Percentiles rank a stretch among this genome's conserved stretches.
Evolutionary conservation across 2,329 filamentous ascomycete species (phyloP).

Genomic region (Thermothelomyces thermophilus): DNA sequence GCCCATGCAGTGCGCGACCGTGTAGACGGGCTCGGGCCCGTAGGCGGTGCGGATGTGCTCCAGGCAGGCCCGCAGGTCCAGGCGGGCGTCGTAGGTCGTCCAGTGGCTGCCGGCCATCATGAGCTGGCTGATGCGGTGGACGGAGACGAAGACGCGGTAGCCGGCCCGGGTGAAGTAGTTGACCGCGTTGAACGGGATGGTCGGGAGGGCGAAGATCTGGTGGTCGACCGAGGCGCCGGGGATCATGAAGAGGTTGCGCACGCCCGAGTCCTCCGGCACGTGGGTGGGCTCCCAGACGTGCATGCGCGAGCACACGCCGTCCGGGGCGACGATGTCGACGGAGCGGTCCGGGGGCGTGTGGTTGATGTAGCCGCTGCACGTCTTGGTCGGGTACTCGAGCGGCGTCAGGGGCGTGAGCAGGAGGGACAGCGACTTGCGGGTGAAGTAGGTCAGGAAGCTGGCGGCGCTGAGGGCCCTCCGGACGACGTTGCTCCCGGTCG

Average conservation of each 20-base stretch:
- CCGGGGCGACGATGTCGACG: slow-evolving; percentile 41
- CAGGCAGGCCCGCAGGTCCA: slow-evolving; percentile 52
- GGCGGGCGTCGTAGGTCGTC: slow-evolving; percentile 54
- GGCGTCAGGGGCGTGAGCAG: slow-evolving; percentile 49
- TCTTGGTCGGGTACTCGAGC: slow-evolving; percentile 48
- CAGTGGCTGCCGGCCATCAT: slow-evolving; percentile 44
- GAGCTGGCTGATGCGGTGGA: slow-evolving; percentile 51
- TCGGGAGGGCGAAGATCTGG: slow-evolving; percentile 56
- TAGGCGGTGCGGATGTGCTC: slow-evolving; percentile 42
- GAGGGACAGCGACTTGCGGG: slow-evolving; percentile 44
- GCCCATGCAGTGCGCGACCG: slow-evolving; percentile 58
- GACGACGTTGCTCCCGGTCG: slow-evolving; percentile 42
- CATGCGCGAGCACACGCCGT: slow-evolving; percentile 47
- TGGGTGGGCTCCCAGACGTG: slow-evolving; percentile 51
- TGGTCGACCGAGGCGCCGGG: slow-evolving; percentile 58
- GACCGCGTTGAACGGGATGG: slow-evolving; percentile 56
- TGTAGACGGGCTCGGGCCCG: slow-evolving; percentile 41
- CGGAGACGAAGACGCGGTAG: slow-evolving; percentile 52
- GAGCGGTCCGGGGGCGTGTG: slow-evolving; percentile 39
- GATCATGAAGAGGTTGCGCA: slow-evolving; percentile 52
- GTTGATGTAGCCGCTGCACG: slow-evolving; percentile 47
- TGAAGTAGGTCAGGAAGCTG: slow-evolving; percentile 51
- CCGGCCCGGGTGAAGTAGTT: slow-evolving; percentile 56
- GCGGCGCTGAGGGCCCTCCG: slow-evolving; percentile 39
- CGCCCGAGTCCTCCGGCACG: slow-evolving; percentile 26